Evolutionary conservation across 768 basidiomycete species (phyloP).

Genomic region (Mrakia frigida): DNA sequence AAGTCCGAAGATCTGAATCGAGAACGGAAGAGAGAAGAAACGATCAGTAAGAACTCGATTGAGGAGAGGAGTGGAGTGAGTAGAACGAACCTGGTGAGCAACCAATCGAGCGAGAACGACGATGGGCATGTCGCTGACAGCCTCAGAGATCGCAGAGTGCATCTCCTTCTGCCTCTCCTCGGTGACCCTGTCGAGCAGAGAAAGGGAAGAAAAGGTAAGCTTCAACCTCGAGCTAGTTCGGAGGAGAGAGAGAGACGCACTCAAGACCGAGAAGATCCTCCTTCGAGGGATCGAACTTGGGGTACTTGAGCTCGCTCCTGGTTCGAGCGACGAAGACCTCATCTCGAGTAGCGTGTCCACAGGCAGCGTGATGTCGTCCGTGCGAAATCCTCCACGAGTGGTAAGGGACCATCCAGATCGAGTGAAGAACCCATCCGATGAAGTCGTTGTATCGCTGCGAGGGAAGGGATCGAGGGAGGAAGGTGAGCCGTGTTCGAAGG

Average conservation of each 20-base stretch:
- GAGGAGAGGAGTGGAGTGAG: slow-evolving; percentile 48
- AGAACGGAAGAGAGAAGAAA: neutral
- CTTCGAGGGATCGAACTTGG: slow-evolving; percentile 54
- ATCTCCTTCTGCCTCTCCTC: slow-evolving; percentile 39
- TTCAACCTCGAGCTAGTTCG: neutral
- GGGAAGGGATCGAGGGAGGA: slow-evolving; percentile 44
- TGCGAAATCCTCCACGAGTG: slow-evolving; percentile 95
- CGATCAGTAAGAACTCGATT: neutral
- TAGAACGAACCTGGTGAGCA: slow-evolving; percentile 53
- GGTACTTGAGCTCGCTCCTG: slow-evolving; percentile 59
- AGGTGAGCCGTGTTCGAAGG: neutral
- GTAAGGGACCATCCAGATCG: slow-evolving; percentile 73
- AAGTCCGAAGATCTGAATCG: slow-evolving; percentile 68
- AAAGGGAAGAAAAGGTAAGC: neutral
- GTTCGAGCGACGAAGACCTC: slow-evolving; percentile 93
- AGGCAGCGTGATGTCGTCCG: slow-evolving; percentile 90
- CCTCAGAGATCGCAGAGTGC: slow-evolving; percentile 57
- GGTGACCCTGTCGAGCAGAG: slow-evolving; percentile 36
- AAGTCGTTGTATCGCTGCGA: slow-evolving; percentile 86
- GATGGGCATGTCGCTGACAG: slow-evolving; percentile 85
- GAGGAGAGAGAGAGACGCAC: neutral
- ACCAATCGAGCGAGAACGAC: slow-evolving; percentile 43
- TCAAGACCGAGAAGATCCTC: slow-evolving; percentile 32
- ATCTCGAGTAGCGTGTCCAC: slow-evolving; percentile 89
- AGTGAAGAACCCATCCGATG: slow-evolving; percentile 88